phyloP scores from a whole-genome alignment of 2,329 filamentous ascomycete genomes.

The Epichloe gansuensis region DNA sequence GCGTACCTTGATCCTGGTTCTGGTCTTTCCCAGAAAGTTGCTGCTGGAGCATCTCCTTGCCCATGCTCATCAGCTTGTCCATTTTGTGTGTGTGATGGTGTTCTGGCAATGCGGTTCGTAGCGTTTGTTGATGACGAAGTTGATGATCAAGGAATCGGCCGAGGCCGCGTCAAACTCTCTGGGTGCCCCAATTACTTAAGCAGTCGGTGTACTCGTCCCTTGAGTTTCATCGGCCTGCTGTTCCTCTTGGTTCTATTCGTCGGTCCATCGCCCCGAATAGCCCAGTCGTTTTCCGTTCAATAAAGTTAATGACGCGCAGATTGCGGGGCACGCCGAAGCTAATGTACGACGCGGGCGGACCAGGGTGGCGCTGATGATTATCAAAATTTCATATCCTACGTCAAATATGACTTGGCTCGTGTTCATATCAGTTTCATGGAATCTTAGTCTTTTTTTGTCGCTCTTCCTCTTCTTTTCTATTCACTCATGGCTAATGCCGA shows the following conservation, averaged over 20 bases:
- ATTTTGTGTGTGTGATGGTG: conserved; percentile 15
- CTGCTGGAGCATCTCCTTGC: conserved; percentile 18
- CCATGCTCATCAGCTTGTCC: conserved; percentile 27
- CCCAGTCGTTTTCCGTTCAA: background rate
- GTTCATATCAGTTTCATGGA: too few relatives aligned
- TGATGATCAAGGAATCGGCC: too few relatives aligned
- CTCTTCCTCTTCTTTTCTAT: background rate
- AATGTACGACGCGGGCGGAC: too few relatives aligned
- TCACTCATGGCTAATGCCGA: background rate
- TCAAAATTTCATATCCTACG: too few relatives aligned
- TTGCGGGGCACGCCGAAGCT: background rate
- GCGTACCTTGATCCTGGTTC: background rate
- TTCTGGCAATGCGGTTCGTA: background rate
- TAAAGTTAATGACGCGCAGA: background rate
- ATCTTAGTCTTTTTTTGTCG: background rate
- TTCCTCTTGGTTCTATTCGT: background rate
- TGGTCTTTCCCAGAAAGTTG: conserved; percentile 3
- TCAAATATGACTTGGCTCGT: too few relatives aligned
- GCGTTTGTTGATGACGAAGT: too few relatives aligned
- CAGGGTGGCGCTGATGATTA: too few relatives aligned
- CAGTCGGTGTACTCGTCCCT: too few relatives aligned
- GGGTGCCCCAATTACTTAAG: too few relatives aligned
- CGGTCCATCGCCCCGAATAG: background rate
- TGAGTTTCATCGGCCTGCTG: background rate
- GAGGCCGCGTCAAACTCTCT: too few relatives aligned